Conservation (phyloP, 768 basidiomycete species). For the Agrocybe praecox region DNA sequence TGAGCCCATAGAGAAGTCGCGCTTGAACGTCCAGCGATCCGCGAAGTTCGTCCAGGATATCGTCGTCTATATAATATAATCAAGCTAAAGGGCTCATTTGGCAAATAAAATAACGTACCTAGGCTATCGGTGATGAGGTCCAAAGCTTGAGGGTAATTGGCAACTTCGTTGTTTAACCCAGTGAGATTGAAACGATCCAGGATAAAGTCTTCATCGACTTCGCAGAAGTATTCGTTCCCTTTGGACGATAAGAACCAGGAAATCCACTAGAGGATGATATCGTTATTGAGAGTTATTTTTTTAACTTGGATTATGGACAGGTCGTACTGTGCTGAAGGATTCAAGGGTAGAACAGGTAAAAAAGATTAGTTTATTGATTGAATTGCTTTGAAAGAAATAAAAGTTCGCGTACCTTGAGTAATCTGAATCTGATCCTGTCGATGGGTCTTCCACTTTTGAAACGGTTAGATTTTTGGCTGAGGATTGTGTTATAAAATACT, state of each 20-base stretch:
- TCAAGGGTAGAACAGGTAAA: background rate
- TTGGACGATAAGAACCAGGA: conserved; percentile 97
- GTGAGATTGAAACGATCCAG: conserved; percentile 98
- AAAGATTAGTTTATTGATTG: conserved; percentile 13
- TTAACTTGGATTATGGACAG: conserved; percentile 1
- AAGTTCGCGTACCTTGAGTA: conserved; percentile 84
- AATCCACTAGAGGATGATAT: conserved; percentile 70
- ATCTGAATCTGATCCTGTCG: conserved; percentile 92
- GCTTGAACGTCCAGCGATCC: conserved; percentile 94
- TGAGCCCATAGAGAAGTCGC: conserved; percentile 90
- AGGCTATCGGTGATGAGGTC: conserved; percentile 96
- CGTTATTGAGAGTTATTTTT: conserved; percentile 1
- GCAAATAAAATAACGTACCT: conserved; percentile 50
- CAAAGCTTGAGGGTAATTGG: conserved; percentile 91
- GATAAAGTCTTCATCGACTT: conserved; percentile 99
- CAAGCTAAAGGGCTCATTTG: background rate
- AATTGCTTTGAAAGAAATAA: conserved; percentile 4
- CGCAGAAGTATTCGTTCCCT: conserved; percentile 99
- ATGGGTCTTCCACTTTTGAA: conserved; percentile 75
- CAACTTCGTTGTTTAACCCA: conserved; percentile 93
- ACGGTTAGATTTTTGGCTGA: background rate
- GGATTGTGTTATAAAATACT: conserved; percentile 5
- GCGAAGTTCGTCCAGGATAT: conserved; percentile 91
- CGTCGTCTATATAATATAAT: conserved; percentile 66
- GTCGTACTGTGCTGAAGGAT: conserved; percentile 36